Evolutionary conservation across 2,329 filamentous ascomycete species (phyloP), one percentile per base, ranked within the genome.

Genomic region (Fusarium brachygibbosum): DNA sequence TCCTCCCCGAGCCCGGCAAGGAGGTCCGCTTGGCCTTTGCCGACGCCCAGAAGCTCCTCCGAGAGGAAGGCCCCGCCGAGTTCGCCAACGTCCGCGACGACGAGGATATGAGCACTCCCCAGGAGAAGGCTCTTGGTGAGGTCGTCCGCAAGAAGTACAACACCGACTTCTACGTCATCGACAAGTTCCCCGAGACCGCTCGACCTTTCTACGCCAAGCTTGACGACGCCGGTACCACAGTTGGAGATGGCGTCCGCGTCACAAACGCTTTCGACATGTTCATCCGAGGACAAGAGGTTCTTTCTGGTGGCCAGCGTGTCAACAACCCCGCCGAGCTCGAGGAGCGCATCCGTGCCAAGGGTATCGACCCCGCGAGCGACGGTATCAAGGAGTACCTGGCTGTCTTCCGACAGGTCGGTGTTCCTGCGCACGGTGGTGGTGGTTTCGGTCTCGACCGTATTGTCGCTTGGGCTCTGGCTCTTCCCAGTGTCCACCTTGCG

Each of bases 81-180:
- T 90, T 82, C 79, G 80, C 80, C 70, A 88, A 94, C 73, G 89
- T 94, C 34, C 83, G 82, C 35, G 92, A 95, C 77, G 89, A 91
- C 66, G 92, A 95, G 76, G 93, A 96, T 75, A 90, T 95, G 84
- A 87, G 82, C 76, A 96, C 92, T 1, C 90, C 92, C 1, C 91
- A 95, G 76, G 93, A 96, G 79, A 94, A 94, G 82, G 92, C 91
- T n/a, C 90, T 98, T 11, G 96, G 96, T 60, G 90, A 89, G 28
- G 86, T 98, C 48, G 89, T 98, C 71, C 91, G 93, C 59, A 87
- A 93, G 74, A 98, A 97, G 82, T 97, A 91, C 86, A 88, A 91
- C 78, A 96, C 94, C 63, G 96, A 99, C 83, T 98, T 98, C 83
- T 98, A 97, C 83, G 91, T 97, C 23, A 87, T 99, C 67, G 95